Conservation (phyloP, 2,329 filamentous ascomycete species). For the Aspergillus quadricinctus region DNA sequence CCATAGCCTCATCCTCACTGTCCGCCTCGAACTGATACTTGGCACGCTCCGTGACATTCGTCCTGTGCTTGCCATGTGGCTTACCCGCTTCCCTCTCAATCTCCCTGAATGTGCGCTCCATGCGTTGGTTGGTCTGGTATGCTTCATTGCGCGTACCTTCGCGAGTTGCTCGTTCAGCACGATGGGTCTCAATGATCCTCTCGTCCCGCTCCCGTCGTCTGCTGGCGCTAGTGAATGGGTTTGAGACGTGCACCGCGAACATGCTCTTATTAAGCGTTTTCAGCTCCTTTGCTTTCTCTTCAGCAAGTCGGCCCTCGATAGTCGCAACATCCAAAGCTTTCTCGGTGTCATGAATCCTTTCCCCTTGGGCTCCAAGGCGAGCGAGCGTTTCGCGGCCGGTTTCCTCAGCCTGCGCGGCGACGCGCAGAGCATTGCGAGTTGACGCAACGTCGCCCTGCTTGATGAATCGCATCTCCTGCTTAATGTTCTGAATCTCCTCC, state of each 20-base stretch:
- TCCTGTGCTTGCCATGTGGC: slow-evolving; percentile 49
- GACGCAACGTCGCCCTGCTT: slow-evolving; percentile 74
- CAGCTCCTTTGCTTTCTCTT: slow-evolving; percentile 76
- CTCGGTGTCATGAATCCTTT: slow-evolving; percentile 77
- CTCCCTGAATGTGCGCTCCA: slow-evolving; percentile 63
- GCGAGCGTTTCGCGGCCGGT: slow-evolving; percentile 68
- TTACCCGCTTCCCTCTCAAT: slow-evolving; percentile 50
- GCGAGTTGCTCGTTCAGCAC: slow-evolving; percentile 51
- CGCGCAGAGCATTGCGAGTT: slow-evolving; percentile 64
- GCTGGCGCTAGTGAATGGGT: slow-evolving; percentile 69
- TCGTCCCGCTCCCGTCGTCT: slow-evolving; percentile 63
- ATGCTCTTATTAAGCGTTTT: slow-evolving; percentile 85
- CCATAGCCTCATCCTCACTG: slow-evolving; percentile 64
- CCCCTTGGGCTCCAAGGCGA: slow-evolving; percentile 71
- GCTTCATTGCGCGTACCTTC: slow-evolving; percentile 55
- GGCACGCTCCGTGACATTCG: slow-evolving; percentile 56
- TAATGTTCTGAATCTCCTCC: slow-evolving; percentile 66
- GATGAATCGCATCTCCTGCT: slow-evolving; percentile 68
- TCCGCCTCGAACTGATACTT: slow-evolving; percentile 81
- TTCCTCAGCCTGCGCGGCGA: slow-evolving; percentile 65
- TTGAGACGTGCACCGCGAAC: slow-evolving; percentile 77
- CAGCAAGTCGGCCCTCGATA: slow-evolving; percentile 70
- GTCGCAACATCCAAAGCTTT: slow-evolving; percentile 74
- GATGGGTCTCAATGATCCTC: slow-evolving; percentile 63
- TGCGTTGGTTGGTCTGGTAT: slow-evolving; percentile 51